Conservation (phyloP, 768 basidiomycete genomes). For the Podaxis sp. region DNA sequence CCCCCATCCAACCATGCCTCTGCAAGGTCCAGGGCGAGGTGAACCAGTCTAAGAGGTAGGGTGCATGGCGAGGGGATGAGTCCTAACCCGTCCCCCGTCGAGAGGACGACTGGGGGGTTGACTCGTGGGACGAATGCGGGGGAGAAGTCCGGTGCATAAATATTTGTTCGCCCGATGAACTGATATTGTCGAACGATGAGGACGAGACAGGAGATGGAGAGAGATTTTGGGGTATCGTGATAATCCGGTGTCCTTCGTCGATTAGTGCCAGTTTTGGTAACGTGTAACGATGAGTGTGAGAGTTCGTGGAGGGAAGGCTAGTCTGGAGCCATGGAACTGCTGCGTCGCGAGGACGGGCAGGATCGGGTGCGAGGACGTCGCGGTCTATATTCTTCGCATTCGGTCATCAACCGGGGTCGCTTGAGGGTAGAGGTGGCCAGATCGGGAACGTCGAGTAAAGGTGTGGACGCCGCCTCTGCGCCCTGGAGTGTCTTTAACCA, state of each 20-base stretch:
- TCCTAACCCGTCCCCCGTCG: constrained; percentile 5
- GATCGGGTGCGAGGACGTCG: constrained; percentile 25
- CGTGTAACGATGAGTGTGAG: background rate
- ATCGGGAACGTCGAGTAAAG: constrained; percentile 24
- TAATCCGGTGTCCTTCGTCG: constrained; percentile 7
- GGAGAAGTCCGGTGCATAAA: background rate
- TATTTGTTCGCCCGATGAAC: constrained; percentile 2
- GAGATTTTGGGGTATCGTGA: constrained; percentile 5
- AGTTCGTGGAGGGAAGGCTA: constrained; percentile 9
- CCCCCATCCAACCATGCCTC: constrained; percentile 4
- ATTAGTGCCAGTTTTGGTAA: constrained; percentile 1
- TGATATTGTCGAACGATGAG: background rate
- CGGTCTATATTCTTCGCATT: constrained; percentile 24
- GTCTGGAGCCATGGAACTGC: constrained; percentile 14
- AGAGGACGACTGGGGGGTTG: background rate
- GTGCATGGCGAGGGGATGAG: background rate
- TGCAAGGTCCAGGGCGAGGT: constrained; percentile 9
- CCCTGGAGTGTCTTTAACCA: constrained; percentile 32
- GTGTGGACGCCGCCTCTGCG: background rate
- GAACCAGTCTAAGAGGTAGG: constrained; percentile 8
- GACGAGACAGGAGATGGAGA: background rate
- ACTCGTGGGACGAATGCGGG: background rate
- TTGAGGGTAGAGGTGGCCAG: constrained; percentile 25
- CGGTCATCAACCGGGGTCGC: constrained; percentile 34
- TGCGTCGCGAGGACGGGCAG: constrained; percentile 15